These are phyloP conservation scores for Phytophthora multivora DNA, from an alignment of 352 stramenopile genomes.

Conservation along the genomic window DNA sequence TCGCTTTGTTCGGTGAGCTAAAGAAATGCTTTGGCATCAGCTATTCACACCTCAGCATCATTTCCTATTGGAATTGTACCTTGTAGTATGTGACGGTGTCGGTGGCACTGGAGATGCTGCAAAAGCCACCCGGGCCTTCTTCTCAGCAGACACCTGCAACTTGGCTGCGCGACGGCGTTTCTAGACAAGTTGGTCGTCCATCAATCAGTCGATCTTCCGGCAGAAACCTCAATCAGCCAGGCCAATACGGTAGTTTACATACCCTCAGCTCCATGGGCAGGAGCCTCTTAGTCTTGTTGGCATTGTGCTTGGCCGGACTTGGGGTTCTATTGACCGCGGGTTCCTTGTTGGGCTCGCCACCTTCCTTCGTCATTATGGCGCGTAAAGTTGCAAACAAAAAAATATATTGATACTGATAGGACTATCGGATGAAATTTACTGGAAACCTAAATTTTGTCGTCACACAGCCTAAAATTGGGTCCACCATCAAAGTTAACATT, in stretches of 20 bases:
- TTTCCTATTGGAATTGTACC: constrained; percentile 6
- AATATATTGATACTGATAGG: no score
- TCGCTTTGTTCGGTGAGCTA: constrained; percentile 2
- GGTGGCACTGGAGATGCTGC: neutral
- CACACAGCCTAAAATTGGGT: no score
- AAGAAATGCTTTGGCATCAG: constrained; percentile 1
- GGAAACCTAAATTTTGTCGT: no score
- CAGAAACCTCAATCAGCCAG: no score
- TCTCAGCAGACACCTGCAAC: constrained; percentile 37
- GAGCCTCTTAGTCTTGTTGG: constrained; percentile 56
- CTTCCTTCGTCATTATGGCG: constrained; percentile 15
- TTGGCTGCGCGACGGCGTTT: constrained; percentile 68
- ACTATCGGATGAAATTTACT: no score
- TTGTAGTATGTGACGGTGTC: constrained; percentile 1
- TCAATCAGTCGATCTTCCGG: neutral
- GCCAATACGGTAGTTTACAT: constrained; percentile 23
- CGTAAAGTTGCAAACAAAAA: neutral
- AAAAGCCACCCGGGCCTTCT: constrained; percentile 11
- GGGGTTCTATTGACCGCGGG: constrained; percentile 8
- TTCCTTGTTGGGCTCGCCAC: constrained; percentile 18
- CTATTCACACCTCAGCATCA: neutral
- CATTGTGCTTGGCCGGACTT: constrained; percentile 21
- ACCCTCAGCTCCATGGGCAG: constrained; percentile 78
- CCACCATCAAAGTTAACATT: neutral
- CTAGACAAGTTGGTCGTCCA: constrained; percentile 34